Evolutionary conservation across 306 rosid genomes (phyloP).

Genomic region (Corylus heterophylla): DNA sequence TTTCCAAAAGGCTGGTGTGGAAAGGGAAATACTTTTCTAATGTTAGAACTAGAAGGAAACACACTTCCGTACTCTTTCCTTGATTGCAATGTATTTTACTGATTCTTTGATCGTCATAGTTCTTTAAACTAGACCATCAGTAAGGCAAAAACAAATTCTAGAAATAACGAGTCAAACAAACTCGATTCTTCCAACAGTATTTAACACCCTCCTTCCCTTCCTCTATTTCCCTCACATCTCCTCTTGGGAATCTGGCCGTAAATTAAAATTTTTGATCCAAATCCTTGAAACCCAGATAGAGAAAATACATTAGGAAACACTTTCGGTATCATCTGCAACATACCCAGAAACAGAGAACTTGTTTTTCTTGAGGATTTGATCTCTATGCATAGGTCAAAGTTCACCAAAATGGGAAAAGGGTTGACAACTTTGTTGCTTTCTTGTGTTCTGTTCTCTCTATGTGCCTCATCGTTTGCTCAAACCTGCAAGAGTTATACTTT

Average conservation of each 20-base stretch:
- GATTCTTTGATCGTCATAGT: too few relatives aligned
- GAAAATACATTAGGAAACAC: background rate
- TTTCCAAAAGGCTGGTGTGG: too few relatives aligned
- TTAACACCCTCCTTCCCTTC: background rate
- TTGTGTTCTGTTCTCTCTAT: conserved; percentile 31
- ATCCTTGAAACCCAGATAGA: background rate
- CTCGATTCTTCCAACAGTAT: background rate
- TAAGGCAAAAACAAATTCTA: background rate
- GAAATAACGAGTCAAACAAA: background rate
- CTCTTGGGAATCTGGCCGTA: background rate
- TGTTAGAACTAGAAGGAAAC: too few relatives aligned
- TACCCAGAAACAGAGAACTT: background rate
- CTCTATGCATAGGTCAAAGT: background rate
- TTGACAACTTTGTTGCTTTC: background rate
- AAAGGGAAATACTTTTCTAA: too few relatives aligned
- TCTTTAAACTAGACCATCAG: too few relatives aligned
- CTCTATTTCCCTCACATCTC: background rate
- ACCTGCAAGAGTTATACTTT: conserved; percentile 36
- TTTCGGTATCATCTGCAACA: background rate
- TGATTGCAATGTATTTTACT: too few relatives aligned
- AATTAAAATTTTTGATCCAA: background rate
- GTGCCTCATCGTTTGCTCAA: conserved; percentile 48
- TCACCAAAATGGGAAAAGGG: background rate
- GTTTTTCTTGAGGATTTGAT: background rate
- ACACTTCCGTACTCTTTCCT: too few relatives aligned